A percentile compares a stretch with the other conserved stretches of the same genome.
Evolutionary conservation across 2,329 filamentous ascomycete genomes (phyloP).

Genomic region (Neonectria hederae): DNA sequence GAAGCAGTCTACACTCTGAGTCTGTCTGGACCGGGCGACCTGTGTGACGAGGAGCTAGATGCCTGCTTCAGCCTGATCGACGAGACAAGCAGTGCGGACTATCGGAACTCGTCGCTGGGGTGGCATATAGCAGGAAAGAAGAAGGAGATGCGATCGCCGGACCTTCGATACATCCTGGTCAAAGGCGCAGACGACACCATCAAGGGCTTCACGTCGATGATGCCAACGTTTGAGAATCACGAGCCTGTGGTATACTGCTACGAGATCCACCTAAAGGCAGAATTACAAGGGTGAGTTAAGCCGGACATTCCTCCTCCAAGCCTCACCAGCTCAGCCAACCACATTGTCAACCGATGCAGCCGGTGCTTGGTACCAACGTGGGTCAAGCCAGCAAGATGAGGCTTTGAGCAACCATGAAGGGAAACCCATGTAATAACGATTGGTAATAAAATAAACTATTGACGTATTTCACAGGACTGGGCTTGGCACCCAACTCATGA

Average conservation of each 20-base stretch:
- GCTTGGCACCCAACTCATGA: slow-evolving; percentile 69
- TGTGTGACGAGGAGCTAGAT: slow-evolving; percentile 57
- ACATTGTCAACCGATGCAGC: background rate
- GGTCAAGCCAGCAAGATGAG: background rate
- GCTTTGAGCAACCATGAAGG: slow-evolving; percentile 7
- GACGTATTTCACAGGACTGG: slow-evolving; percentile 60
- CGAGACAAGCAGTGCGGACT: slow-evolving; percentile 70
- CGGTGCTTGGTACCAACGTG: background rate
- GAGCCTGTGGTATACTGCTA: slow-evolving; percentile 79
- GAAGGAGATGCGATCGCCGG: slow-evolving; percentile 72
- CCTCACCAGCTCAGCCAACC: slow-evolving; percentile 9
- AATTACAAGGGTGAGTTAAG: slow-evolving; percentile 61
- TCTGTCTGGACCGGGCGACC: slow-evolving; percentile 52
- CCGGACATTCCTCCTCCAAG: background rate
- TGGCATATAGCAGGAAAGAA: slow-evolving; percentile 72
- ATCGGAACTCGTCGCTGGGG: slow-evolving; percentile 67
- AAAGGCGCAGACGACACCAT: slow-evolving; percentile 49
- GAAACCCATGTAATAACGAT: slow-evolving; percentile 6
- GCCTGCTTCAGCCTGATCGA: slow-evolving; percentile 68
- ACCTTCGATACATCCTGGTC: slow-evolving; percentile 75
- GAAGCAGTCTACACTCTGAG: slow-evolving; percentile 53
- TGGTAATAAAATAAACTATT: slow-evolving; percentile 14
- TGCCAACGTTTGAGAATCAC: slow-evolving; percentile 75
- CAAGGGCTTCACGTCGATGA: slow-evolving; percentile 70
- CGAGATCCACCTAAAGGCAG: slow-evolving; percentile 74